Evolutionary conservation across 192 early-diverging fungal genomes (phyloP).

Genomic region (Mortierella hygrophila): DNA sequence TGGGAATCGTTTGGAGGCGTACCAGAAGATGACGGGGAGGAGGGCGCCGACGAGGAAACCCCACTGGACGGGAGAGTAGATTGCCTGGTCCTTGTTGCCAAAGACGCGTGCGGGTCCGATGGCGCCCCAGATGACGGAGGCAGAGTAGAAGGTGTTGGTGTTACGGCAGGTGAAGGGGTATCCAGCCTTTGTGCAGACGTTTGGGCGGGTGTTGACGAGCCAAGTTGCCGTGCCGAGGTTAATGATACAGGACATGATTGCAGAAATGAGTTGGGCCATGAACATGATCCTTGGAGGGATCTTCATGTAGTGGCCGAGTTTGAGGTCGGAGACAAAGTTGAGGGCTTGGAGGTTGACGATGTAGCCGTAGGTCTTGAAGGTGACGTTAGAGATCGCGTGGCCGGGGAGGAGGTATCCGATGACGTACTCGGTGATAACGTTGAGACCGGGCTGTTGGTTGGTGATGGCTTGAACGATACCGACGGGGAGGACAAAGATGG

Average conservation of each 20-base stretch:
- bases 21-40: conserved; percentile 64
- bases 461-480: conserved; percentile 70
- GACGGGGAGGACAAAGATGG: conserved; percentile 65
- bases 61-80: conserved; percentile 22
- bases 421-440: conserved; percentile 67
- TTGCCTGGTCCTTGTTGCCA: conserved; percentile 31
- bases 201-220: conserved; percentile 50
- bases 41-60: conserved; percentile 57
- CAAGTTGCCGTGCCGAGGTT: conserved; percentile 64
- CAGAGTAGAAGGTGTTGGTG: conserved; percentile 65
- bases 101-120: conserved; percentile 68
- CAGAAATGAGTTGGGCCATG: conserved; percentile 74
- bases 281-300: conserved; percentile 82
- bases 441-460: conserved; percentile 61
- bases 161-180: conserved; percentile 62
- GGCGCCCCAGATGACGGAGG: conserved; percentile 71
- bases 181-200: conserved; percentile 56
- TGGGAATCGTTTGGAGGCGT: conserved; percentile 62
- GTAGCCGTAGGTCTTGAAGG: conserved; percentile 71
- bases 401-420: conserved; percentile 68
- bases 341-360: conserved; percentile 81
- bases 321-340: conserved; percentile 75
- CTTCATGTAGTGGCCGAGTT: conserved; percentile 84
- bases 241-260: conserved; percentile 73
- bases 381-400: conserved; percentile 62